These are phyloP conservation scores for Clarkia xantiana DNA, from an alignment of 345 rosid species.

Conservation along the genomic window DNA sequence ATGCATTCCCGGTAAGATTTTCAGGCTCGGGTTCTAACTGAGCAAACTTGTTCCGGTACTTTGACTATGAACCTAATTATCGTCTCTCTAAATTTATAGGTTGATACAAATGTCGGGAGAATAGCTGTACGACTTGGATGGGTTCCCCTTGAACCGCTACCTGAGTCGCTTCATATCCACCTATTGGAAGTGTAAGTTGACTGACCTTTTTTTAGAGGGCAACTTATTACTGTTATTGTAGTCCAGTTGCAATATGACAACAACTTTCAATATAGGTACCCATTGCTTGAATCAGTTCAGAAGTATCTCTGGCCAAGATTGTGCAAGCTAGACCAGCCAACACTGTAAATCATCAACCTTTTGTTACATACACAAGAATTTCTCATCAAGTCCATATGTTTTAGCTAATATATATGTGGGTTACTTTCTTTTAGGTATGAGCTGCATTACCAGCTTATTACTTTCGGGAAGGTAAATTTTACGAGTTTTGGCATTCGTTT, in stretches of 20 bases:
- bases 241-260: not conserved
- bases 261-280: conserved; percentile 37
- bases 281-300: conserved; percentile 77
- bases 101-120: conserved; percentile 91
- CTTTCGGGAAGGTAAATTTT: conserved; percentile 79
- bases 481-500: not conserved
- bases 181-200: conserved; percentile 73
- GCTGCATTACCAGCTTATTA: conserved; percentile 87
- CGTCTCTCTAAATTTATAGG: conserved; percentile 28
- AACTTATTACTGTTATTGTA: not conserved
- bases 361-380: not conserved
- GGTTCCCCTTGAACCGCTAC: conserved; percentile 92
- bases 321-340: conserved; percentile 79
- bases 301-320: conserved; percentile 94
- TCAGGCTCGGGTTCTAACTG: not conserved
- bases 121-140: conserved; percentile 95
- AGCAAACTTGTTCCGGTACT: not conserved
- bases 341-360: conserved; percentile 44
- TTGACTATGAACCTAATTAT: no score
- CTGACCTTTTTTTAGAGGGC: conserved; percentile 7
- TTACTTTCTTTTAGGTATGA: conserved; percentile 50
- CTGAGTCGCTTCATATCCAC: conserved; percentile 85
- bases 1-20: conserved; percentile 80
- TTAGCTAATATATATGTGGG: not conserved
- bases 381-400: not conserved